Evolutionary conservation across 305 asterid genomes (phyloP).

Genomic region (Fraxinus latifolia): DNA sequence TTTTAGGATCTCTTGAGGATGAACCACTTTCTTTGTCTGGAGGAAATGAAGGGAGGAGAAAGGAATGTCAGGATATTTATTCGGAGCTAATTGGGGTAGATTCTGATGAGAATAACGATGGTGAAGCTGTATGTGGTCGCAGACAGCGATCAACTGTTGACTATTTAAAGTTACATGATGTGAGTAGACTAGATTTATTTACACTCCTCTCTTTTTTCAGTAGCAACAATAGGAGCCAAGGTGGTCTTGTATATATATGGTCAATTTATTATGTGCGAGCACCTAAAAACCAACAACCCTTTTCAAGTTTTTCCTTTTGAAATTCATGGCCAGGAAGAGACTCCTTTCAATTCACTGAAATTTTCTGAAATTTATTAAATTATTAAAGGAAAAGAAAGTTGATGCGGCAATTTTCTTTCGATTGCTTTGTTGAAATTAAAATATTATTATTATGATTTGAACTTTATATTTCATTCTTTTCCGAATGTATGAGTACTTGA

Average conservation of each 20-base stretch:
- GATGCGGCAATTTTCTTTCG: constrained; percentile 5
- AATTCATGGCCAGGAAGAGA: not conserved
- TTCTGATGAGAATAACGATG: constrained; percentile 53
- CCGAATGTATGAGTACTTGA: not conserved
- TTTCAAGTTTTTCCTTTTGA: not conserved
- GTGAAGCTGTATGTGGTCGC: constrained; percentile 55
- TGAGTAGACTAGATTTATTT: constrained; percentile 42
- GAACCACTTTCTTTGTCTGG: constrained; percentile 44
- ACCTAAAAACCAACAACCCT: constrained; percentile 2
- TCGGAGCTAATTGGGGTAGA: constrained; percentile 42
- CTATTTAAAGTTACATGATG: constrained; percentile 74
- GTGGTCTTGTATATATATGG: constrained; percentile 12
- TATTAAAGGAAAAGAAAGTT: constrained; percentile 5
- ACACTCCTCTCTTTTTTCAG: not conserved
- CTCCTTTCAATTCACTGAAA: not conserved
- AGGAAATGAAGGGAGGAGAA: constrained; percentile 32
- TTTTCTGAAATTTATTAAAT: not conserved
- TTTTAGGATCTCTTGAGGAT: constrained; percentile 68
- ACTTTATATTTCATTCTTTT: not conserved
- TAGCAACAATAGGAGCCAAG: not conserved
- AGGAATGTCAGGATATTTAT: constrained; percentile 34
- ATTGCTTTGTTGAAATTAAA: constrained; percentile 16
- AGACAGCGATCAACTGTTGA: constrained; percentile 76
- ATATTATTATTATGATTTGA: not conserved
- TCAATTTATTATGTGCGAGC: not conserved